phyloP scores from a whole-genome alignment of 495 filamentous ascomycete species.

The Penicillium mononematosum region DNA sequence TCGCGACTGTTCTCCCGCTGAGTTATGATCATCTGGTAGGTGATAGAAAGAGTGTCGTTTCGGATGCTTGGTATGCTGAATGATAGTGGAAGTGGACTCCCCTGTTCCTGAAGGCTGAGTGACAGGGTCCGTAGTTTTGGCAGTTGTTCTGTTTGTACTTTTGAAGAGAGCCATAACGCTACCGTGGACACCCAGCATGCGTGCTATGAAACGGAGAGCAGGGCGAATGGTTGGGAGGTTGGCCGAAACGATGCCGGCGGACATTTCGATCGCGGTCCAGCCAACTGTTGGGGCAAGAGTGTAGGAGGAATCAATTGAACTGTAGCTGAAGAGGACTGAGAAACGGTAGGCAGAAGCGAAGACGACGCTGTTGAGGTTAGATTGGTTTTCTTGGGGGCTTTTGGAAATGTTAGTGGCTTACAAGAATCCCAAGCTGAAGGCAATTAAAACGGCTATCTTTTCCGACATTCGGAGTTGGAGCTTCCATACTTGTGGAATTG shows the following conservation, averaged over 20 bases:
- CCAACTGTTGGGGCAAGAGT: constrained; percentile 41
- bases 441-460: background rate
- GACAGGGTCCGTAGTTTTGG: background rate
- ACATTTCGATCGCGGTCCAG: constrained; percentile 48
- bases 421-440: background rate
- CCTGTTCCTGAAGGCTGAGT: background rate
- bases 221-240: constrained; percentile 47
- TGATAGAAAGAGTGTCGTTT: background rate
- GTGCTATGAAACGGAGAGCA: constrained; percentile 5
- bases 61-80: background rate
- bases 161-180: background rate
- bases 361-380: background rate
- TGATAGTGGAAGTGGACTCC: background rate
- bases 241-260: constrained; percentile 46
- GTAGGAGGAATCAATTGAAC: constrained; percentile 32
- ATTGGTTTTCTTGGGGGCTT: background rate
- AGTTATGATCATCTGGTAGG: background rate
- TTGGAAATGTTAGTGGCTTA: background rate
- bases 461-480: constrained; percentile 32
- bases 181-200: background rate
- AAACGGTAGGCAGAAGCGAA: background rate
- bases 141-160: background rate
- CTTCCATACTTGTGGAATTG: constrained; percentile 43
- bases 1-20: background rate
- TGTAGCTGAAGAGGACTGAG: background rate